Conservation (phyloP, 202 grass and related monocot species). For the Dendrocalamus latiflorus region DNA sequence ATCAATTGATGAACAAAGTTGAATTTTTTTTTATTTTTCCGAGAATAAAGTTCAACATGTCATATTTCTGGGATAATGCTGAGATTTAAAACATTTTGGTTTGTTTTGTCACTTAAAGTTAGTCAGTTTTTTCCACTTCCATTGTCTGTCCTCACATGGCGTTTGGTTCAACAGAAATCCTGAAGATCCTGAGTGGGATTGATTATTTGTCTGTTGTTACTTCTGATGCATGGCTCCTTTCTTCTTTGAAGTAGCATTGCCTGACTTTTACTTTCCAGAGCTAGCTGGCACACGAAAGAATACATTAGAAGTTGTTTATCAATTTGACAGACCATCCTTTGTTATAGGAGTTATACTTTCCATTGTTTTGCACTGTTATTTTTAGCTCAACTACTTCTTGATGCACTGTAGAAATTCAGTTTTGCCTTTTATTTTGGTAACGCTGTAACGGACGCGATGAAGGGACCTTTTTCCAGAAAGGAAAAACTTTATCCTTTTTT, state of each 20-base stretch:
- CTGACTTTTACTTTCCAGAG: not conserved
- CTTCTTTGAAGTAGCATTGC: not conserved
- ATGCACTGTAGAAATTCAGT: not conserved
- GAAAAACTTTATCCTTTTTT: not conserved
- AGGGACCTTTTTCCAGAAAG: not conserved
- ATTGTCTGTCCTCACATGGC: not conserved
- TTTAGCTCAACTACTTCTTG: not conserved
- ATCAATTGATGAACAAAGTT: not conserved
- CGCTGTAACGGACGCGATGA: not conserved
- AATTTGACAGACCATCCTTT: not conserved
- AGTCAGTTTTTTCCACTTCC: not conserved
- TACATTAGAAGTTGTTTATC: not conserved
- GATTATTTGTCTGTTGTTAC: not conserved
- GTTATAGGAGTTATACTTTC: not conserved
- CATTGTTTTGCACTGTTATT: not conserved
- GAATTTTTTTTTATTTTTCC: not conserved
- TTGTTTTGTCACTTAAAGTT: not conserved
- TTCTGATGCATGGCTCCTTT: not conserved
- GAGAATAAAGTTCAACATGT: not conserved
- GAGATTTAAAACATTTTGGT: not conserved
- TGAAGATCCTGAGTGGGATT: not conserved
- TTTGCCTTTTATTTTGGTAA: not conserved
- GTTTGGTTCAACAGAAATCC: not conserved
- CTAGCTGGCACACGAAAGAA: not conserved
- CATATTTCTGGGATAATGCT: not conserved